Conservation (phyloP, 75 land plant genomes). For the Pinus tabuliformis region DNA sequence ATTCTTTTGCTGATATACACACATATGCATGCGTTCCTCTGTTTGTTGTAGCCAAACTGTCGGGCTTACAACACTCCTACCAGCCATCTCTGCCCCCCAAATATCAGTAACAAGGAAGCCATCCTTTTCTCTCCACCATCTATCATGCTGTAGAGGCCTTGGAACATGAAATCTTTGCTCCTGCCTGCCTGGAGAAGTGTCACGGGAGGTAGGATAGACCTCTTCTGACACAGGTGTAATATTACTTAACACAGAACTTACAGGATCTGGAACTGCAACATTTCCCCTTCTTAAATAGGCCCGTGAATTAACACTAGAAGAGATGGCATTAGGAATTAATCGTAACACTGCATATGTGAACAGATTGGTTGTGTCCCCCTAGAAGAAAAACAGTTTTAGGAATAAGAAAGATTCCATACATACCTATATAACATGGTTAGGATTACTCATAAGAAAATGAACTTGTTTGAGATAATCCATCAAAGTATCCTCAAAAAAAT, state of each 20-base stretch:
- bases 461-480: neutral
- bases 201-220: conserved; percentile 17
- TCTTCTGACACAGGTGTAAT: conserved; percentile 26
- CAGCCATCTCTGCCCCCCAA: conserved; percentile 56
- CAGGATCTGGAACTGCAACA: conserved; percentile 19
- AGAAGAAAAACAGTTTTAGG: conserved; percentile 12
- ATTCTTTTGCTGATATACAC: conserved; percentile 66
- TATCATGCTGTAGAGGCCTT: conserved; percentile 74
- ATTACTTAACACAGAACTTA: conserved; percentile 15
- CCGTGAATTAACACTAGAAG: conserved; percentile 54
- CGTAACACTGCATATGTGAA: conserved; percentile 80
- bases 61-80: conserved; percentile 36
- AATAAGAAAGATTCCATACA: neutral
- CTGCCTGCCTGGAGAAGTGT: conserved; percentile 37
- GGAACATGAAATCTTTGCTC: conserved; percentile 19
- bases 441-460: neutral
- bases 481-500: neutral
- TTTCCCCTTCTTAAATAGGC: conserved; percentile 45
- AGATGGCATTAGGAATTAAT: conserved; percentile 66
- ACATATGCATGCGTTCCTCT: conserved; percentile 73
- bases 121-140: conserved; percentile 88
- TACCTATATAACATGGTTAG: conserved; percentile 4
- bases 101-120: conserved; percentile 80
- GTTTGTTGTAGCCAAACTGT: conserved; percentile 66
- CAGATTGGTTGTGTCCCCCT: conserved; percentile 83